phyloP scores from a whole-genome alignment of 176 grass and related monocot genomes.

The Zea luxurians region DNA sequence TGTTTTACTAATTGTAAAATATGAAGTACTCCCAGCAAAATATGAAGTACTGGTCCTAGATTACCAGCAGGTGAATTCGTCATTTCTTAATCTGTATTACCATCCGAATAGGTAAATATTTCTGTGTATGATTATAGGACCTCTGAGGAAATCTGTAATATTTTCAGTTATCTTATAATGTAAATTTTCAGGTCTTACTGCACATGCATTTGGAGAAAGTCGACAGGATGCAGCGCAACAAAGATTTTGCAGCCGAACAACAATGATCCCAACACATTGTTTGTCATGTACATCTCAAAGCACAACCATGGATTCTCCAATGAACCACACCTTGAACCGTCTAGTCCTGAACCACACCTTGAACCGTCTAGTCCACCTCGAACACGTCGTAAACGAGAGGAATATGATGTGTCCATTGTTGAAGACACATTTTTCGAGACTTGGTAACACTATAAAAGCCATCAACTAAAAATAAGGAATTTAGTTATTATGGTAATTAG shows the following conservation, averaged over 20 bases:
- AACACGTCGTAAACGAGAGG: not conserved
- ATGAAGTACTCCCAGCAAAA: not conserved
- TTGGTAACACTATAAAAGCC: no score
- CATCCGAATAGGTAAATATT: not conserved
- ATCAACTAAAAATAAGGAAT: no score
- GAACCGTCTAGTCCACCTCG: not conserved
- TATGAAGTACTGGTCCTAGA: not conserved
- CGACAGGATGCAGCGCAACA: slow-evolving; percentile 1
- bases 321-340: not conserved
- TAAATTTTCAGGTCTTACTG: slow-evolving; percentile 11
- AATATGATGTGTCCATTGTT: not conserved
- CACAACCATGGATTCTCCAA: not conserved
- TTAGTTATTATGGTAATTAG: no score
- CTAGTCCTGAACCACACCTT: not conserved
- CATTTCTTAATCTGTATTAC: not conserved
- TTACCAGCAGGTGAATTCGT: not conserved
- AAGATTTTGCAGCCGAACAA: not conserved
- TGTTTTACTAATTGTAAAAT: not conserved
- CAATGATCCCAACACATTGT: not conserved
- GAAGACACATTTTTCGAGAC: no score
- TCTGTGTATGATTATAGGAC: not conserved
- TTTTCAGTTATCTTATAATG: slow-evolving; percentile 2
- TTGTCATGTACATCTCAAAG: slow-evolving; percentile 6
- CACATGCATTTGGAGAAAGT: not conserved
- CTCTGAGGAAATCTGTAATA: not conserved